Percentiles rank a stretch among this genome's conserved stretches.
Evolutionary conservation across 2,329 filamentous ascomycete genomes (phyloP).

Genomic region (Celoporthe dispersa): DNA sequence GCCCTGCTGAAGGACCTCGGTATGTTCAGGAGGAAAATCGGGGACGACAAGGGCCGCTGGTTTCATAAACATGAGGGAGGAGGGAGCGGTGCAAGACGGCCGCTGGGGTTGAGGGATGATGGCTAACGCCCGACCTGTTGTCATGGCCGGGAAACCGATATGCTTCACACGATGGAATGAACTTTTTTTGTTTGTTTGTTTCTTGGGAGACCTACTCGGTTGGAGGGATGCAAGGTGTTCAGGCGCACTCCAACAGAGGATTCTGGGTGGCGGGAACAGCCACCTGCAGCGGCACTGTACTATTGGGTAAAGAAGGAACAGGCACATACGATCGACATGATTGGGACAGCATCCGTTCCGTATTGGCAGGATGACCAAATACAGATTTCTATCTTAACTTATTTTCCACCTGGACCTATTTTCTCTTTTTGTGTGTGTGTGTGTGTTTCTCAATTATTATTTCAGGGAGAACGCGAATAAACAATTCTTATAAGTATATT

Average conservation of each 20-base stretch:
- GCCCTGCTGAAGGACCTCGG: slow-evolving; percentile 79
- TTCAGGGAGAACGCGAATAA: background rate
- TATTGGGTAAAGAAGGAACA: background rate
- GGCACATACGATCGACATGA: background rate
- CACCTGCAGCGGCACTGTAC: background rate
- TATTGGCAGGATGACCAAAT: background rate
- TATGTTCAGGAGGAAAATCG: slow-evolving; percentile 83
- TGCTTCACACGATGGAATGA: background rate
- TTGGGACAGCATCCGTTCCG: background rate
- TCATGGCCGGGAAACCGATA: background rate
- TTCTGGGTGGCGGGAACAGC: background rate
- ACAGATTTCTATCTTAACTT: background rate
- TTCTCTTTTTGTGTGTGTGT: background rate
- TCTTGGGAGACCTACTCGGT: background rate
- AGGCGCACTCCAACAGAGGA: slow-evolving; percentile 1
- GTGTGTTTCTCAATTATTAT: no score
- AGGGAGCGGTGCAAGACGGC: slow-evolving; percentile 51
- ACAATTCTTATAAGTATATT: no score
- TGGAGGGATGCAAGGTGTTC: slow-evolving; percentile 22
- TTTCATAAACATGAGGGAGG: slow-evolving; percentile 58
- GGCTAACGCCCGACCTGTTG: slow-evolving; percentile 32
- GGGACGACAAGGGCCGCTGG: slow-evolving; percentile 77
- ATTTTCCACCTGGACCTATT: background rate
- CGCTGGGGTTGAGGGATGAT: slow-evolving; percentile 52
- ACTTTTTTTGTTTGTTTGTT: background rate